A percentile compares a stretch with the other conserved stretches of the same genome.
These are phyloP conservation scores for Diaporthe citriasiana DNA, from an alignment of 2,329 filamentous ascomycete species.

Conservation along the genomic window DNA sequence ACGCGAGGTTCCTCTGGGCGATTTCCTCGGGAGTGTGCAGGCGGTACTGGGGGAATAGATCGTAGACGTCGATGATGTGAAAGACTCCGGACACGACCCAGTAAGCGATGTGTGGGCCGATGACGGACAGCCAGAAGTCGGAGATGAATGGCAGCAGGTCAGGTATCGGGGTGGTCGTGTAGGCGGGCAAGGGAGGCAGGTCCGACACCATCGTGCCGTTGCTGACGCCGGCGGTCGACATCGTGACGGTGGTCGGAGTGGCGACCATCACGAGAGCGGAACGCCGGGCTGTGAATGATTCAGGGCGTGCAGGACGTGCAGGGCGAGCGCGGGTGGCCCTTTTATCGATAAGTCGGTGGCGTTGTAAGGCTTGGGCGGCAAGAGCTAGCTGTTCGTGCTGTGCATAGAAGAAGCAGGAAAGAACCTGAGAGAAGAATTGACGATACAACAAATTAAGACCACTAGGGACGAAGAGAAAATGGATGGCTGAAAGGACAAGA, in stretches of 20 bases:
- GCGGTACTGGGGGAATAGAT: slow-evolving; percentile 91
- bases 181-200: slow-evolving; percentile 89
- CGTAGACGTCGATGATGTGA: slow-evolving; percentile 87
- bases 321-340: not conserved
- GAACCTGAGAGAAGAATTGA: not conserved
- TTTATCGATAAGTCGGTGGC: slow-evolving; percentile 41
- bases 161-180: slow-evolving; percentile 77
- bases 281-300: slow-evolving; percentile 29
- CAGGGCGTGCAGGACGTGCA: not conserved
- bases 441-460: not conserved
- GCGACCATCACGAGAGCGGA: slow-evolving; percentile 55
- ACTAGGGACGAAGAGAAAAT: not conserved
- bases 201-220: slow-evolving; percentile 71
- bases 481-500: not conserved
- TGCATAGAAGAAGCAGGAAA: not conserved
- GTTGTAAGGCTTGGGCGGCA: slow-evolving; percentile 1
- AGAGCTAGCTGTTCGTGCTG: slow-evolving; percentile 4
- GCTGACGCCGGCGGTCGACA: slow-evolving; percentile 57
- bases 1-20: slow-evolving; percentile 86
- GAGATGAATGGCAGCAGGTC: slow-evolving; percentile 83
- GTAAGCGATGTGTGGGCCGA: slow-evolving; percentile 86
- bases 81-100: slow-evolving; percentile 90
- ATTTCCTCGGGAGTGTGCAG: slow-evolving; percentile 96
- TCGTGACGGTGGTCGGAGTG: slow-evolving; percentile 54
- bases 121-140: slow-evolving; percentile 83